Percentiles rank a stretch among this genome's conserved stretches.
Conservation (phyloP, 2,329 filamentous ascomycete species). For the Metarhizium anisopliae region DNA sequence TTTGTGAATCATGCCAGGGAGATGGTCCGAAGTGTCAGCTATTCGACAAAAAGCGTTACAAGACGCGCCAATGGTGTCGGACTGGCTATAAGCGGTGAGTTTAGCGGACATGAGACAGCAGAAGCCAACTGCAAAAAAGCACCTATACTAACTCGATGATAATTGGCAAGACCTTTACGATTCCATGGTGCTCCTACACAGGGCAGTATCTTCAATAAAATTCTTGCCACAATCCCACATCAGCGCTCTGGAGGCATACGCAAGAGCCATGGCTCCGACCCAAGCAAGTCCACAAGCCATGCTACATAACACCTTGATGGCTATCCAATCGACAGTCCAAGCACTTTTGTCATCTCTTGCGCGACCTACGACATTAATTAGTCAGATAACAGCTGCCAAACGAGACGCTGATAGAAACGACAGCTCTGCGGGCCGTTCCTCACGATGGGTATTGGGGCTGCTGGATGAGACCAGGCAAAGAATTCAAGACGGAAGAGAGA, state of each 20-base stretch:
- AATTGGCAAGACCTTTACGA: conserved; percentile 54
- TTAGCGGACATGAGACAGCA: neutral
- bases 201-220: conserved; percentile 43
- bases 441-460: conserved; percentile 71
- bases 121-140: neutral
- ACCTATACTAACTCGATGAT: neutral
- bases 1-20: conserved; percentile 89
- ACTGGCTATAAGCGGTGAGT: conserved; percentile 51
- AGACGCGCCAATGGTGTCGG: conserved; percentile 68
- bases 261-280: conserved; percentile 52
- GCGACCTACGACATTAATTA: conserved; percentile 69
- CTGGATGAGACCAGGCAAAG: conserved; percentile 82
- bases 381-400: conserved; percentile 63
- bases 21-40: conserved; percentile 76
- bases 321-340: conserved; percentile 74
- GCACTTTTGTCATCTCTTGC: conserved; percentile 73
- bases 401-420: conserved; percentile 71
- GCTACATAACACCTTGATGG: conserved; percentile 69
- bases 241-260: conserved; percentile 64
- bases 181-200: conserved; percentile 46
- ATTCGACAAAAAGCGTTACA: conserved; percentile 73
- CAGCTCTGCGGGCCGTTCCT: conserved; percentile 62
- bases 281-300: conserved; percentile 64
- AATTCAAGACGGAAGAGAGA: conserved; percentile 74
- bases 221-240: conserved; percentile 64